These are phyloP conservation scores for Kwoniella sp. DNA, from an alignment of 768 basidiomycete genomes.

Conservation along the genomic window DNA sequence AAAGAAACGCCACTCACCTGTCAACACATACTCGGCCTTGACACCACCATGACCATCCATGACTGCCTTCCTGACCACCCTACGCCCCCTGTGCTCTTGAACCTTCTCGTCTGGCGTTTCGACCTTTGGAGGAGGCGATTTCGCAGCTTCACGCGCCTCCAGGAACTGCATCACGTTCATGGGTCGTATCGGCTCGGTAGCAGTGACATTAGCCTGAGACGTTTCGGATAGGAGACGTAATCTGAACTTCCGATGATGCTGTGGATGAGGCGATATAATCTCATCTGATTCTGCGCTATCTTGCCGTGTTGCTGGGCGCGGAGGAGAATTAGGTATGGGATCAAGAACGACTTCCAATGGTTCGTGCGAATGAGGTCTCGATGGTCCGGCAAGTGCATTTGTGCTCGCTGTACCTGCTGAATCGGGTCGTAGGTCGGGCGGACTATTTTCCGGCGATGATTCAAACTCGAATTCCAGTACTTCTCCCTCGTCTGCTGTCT, in stretches of 20 bases:
- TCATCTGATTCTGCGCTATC: neutral
- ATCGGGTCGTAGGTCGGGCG: slow-evolving; percentile 14
- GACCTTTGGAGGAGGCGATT: slow-evolving; percentile 3
- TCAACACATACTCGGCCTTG: slow-evolving; percentile 57
- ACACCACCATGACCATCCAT: slow-evolving; percentile 39
- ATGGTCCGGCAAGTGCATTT: neutral
- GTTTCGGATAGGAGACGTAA: slow-evolving; percentile 35
- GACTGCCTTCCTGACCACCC: slow-evolving; percentile 30
- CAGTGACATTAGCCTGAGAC: neutral
- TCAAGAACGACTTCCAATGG: slow-evolving; percentile 31
- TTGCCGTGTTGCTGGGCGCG: neutral
- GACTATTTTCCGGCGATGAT: slow-evolving; percentile 31
- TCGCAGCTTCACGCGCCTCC: slow-evolving; percentile 15
- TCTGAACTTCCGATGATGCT: slow-evolving; percentile 39
- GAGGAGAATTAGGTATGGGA: slow-evolving; percentile 21
- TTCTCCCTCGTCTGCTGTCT: slow-evolving; percentile 27
- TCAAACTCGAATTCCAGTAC: slow-evolving; percentile 53
- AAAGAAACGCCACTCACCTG: slow-evolving; percentile 43
- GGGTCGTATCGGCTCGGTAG: slow-evolving; percentile 17
- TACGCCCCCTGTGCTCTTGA: slow-evolving; percentile 20
- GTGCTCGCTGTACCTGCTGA: neutral
- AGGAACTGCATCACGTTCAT: slow-evolving; percentile 37
- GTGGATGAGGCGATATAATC: neutral
- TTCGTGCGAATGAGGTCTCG: slow-evolving; percentile 1
- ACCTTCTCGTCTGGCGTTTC: slow-evolving; percentile 9